Percentiles rank a stretch among this genome's conserved stretches.
phyloP scores from a whole-genome alignment of 2,329 filamentous ascomycete genomes.

The Lithohypha guttulata region DNA sequence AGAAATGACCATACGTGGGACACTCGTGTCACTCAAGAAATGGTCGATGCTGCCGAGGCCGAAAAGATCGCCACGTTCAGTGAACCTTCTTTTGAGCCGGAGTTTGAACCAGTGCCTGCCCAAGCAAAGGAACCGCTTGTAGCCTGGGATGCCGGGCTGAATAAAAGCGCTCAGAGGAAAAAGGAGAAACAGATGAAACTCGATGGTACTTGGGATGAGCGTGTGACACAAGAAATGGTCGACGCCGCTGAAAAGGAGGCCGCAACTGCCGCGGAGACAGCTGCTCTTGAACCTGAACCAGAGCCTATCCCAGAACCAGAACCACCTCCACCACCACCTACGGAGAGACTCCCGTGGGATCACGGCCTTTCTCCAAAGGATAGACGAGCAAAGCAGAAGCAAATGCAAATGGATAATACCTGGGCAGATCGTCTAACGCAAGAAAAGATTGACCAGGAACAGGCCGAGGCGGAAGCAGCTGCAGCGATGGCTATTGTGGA shows the following conservation, averaged over 20 bases:
- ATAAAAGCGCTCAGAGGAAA: slow-evolving; percentile 10
- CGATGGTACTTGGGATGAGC: slow-evolving; percentile 8
- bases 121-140: slow-evolving; percentile 13
- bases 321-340: neutral
- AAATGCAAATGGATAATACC: slow-evolving; percentile 2
- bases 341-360: slow-evolving; percentile 5
- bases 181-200: slow-evolving; percentile 10
- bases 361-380: slow-evolving; percentile 1
- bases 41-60: slow-evolving; percentile 21
- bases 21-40: slow-evolving; percentile 14
- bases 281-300: slow-evolving; percentile 7
- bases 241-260: slow-evolving; percentile 6
- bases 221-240: slow-evolving; percentile 2
- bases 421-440: slow-evolving; percentile 4
- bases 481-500: slow-evolving; percentile 18
- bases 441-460: slow-evolving; percentile 5
- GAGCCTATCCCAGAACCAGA: slow-evolving; percentile 20
- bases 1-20: slow-evolving; percentile 12
- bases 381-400: slow-evolving; percentile 21
- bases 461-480: slow-evolving; percentile 5
- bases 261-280: neutral
- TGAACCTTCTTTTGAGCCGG: neutral
- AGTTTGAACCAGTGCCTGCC: slow-evolving; percentile 23
- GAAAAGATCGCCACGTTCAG: slow-evolving; percentile 23
- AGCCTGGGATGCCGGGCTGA: slow-evolving; percentile 6